Evolutionary conservation across 148 eudicot genomes (phyloP).

Genomic region (Bassia scoparia): DNA sequence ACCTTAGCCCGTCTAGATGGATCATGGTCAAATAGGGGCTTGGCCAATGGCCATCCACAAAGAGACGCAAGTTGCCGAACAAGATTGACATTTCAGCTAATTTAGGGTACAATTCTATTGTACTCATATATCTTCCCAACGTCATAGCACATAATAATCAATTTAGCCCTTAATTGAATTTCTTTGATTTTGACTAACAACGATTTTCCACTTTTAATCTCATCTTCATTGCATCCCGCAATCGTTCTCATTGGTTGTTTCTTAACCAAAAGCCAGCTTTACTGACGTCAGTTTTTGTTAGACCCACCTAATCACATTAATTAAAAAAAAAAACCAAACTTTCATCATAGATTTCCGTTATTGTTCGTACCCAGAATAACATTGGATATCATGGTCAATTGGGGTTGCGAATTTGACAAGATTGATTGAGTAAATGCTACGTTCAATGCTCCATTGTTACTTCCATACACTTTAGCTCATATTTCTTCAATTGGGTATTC

Average conservation of each 20-base stretch:
- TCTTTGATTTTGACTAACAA: not conserved
- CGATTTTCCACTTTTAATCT: not conserved
- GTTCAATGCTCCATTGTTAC: constrained; percentile 7
- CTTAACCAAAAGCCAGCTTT: not conserved
- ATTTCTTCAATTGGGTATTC: constrained; percentile 10
- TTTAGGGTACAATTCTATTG: not conserved
- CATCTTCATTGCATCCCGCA: not conserved
- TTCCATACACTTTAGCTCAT: not conserved
- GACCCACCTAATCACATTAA: not conserved
- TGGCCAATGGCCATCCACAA: no score
- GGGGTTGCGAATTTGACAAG: constrained; percentile 4
- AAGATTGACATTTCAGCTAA: constrained; percentile 3
- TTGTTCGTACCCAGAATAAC: not conserved
- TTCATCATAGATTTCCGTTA: not conserved
- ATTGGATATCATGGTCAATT: not conserved
- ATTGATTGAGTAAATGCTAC: constrained; percentile 1
- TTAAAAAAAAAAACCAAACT: not conserved
- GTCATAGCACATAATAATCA: not conserved
- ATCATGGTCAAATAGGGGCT: no score
- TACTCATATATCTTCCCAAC: not conserved
- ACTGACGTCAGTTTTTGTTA: not conserved
- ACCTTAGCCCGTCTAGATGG: no score
- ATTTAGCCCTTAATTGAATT: not conserved
- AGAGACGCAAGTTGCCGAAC: not conserved
- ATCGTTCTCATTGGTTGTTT: not conserved